These are phyloP conservation scores for Antarctomyces pellizariae DNA, from an alignment of 495 filamentous ascomycete genomes.

Conservation along the genomic window DNA sequence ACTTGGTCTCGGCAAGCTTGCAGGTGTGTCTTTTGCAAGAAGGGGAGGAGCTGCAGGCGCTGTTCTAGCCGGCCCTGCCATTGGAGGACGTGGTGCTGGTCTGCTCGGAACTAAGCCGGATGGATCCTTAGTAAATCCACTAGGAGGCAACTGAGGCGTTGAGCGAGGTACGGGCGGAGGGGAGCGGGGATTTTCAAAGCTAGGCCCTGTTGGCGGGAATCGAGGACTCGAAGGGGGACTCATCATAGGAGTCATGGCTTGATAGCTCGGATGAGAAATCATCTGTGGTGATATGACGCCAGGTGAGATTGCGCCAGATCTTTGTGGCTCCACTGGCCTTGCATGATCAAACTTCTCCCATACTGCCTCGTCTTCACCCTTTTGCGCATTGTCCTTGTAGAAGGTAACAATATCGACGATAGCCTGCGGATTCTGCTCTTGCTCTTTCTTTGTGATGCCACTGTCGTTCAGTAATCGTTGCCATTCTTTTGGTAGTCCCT, in stretches of 20 bases:
- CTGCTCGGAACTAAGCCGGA: constrained; percentile 35
- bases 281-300: constrained; percentile 17
- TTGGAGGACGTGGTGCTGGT: constrained; percentile 43
- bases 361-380: constrained; percentile 57
- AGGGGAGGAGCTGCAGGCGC: constrained; percentile 19
- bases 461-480: constrained; percentile 84
- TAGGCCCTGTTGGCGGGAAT: constrained; percentile 77
- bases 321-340: constrained; percentile 30
- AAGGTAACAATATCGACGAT: constrained; percentile 89
- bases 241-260: constrained; percentile 34
- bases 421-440: constrained; percentile 82
- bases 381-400: constrained; percentile 79
- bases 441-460: constrained; percentile 88
- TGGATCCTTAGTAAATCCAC: constrained; percentile 22
- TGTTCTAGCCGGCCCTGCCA: constrained; percentile 19
- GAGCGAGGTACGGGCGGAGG: constrained; percentile 69
- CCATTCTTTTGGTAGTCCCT: constrained; percentile 96
- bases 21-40: constrained; percentile 26
- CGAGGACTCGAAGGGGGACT: constrained; percentile 79
- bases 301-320: constrained; percentile 19
- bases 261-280: constrained; percentile 22
- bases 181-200: constrained; percentile 90
- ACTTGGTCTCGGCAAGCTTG: constrained; percentile 25
- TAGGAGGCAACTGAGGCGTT: constrained; percentile 15
- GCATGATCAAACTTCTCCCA: constrained; percentile 93